Percentiles rank a stretch among this genome's conserved stretches.
Conservation (phyloP, 371 early-diverging fungal genomes). For the Rhizopus sp. region DNA sequence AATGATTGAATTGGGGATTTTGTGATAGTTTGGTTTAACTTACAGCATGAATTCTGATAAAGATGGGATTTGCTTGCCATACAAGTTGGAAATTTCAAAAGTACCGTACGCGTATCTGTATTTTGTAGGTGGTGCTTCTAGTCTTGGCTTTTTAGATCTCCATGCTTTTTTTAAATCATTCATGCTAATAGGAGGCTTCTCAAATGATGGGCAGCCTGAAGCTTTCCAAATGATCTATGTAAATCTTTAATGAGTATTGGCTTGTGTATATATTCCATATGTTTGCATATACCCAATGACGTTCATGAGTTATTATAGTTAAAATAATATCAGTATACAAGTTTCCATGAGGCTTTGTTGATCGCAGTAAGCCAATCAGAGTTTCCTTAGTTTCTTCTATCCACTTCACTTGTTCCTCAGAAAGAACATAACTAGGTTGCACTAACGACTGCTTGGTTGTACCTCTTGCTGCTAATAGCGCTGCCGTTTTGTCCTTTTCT, state of each 20-base stretch:
- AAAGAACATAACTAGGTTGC: conserved; percentile 32
- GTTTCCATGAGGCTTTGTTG: conserved; percentile 49
- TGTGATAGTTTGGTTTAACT: neutral
- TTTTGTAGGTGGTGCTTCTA: conserved; percentile 24
- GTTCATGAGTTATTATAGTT: conserved; percentile 39
- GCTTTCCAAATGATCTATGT: conserved; percentile 50
- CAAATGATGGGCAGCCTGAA: conserved; percentile 50
- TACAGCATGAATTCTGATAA: conserved; percentile 37
- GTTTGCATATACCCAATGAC: conserved; percentile 41
- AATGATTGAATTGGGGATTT: neutral
- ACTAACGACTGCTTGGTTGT: conserved; percentile 38
- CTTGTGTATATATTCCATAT: neutral
- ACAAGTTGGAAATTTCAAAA: conserved; percentile 37
- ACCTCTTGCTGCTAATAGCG: conserved; percentile 30
- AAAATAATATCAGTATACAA: conserved; percentile 46
- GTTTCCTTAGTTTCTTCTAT: conserved; percentile 23
- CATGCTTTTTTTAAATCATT: conserved; percentile 24
- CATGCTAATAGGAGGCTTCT: conserved; percentile 36
- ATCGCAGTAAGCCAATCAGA: conserved; percentile 27
- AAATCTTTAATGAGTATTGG: neutral
- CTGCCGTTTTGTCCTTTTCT: conserved; percentile 43
- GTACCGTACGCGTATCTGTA: conserved; percentile 43
- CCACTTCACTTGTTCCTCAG: conserved; percentile 45
- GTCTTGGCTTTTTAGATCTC: conserved; percentile 22
- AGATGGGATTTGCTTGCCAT: conserved; percentile 18